Conservation (phyloP, 2,329 filamentous ascomycete species). For the Scorias spongiosa region DNA sequence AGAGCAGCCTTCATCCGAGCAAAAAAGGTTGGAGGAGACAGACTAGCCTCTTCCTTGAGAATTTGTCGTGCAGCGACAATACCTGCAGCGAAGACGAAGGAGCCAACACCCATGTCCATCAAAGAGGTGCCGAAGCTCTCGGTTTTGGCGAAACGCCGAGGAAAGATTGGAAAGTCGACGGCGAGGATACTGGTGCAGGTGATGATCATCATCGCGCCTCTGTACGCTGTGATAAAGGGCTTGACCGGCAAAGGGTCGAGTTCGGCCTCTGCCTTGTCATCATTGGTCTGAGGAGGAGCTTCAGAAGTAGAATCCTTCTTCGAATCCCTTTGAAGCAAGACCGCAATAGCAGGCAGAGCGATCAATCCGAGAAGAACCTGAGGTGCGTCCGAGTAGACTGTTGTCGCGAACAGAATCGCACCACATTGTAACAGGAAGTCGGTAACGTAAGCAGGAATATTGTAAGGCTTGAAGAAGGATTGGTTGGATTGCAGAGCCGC, state of each 20-base stretch:
- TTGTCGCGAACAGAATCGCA: conserved; percentile 69
- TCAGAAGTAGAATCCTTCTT: conserved; percentile 10
- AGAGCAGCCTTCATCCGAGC: conserved; percentile 50
- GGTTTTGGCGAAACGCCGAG: conserved; percentile 88
- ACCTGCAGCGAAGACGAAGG: conserved; percentile 89
- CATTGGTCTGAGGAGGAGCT: conserved; percentile 8
- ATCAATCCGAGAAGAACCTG: conserved; percentile 62
- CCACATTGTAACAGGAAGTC: conserved; percentile 83
- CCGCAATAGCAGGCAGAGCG: conserved; percentile 47
- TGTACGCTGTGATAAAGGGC: conserved; percentile 83
- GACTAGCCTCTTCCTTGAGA: conserved; percentile 42
- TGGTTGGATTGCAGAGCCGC: conserved; percentile 73
- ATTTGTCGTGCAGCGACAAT: conserved; percentile 75
- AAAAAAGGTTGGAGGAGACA: conserved; percentile 33
- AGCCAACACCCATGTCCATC: conserved; percentile 95
- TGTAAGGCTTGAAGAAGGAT: conserved; percentile 68
- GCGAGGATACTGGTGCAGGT: conserved; percentile 90
- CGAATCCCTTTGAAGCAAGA: conserved; percentile 27
- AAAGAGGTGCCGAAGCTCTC: conserved; percentile 99
- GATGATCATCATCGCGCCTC: conserved; percentile 77
- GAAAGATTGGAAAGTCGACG: conserved; percentile 88
- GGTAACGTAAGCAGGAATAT: conserved; percentile 48
- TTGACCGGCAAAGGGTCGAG: conserved; percentile 55
- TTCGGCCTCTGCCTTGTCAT: conserved; percentile 8
- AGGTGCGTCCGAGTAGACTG: conserved; percentile 64